These are phyloP conservation scores for Stropharia rugosoannulata DNA, from an alignment of 768 basidiomycete species.

Conservation along the genomic window DNA sequence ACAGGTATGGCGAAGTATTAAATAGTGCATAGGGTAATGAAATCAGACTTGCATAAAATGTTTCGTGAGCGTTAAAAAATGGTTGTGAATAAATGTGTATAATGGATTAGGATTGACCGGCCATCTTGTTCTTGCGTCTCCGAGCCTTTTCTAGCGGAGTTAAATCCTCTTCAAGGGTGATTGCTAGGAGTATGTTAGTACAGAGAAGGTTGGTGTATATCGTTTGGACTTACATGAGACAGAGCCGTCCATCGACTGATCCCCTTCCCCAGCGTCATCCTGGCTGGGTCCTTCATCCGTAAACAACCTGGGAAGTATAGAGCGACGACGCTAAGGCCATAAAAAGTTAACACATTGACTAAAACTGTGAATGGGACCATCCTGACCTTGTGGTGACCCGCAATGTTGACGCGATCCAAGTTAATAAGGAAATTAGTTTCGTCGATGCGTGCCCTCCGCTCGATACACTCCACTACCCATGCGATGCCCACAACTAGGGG, in stretches of 20 bases:
- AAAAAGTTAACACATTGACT: not conserved
- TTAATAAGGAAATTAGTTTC: slow-evolving; percentile 68
- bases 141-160: slow-evolving; percentile 72
- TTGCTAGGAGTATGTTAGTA: slow-evolving; percentile 26
- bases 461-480: slow-evolving; percentile 88
- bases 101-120: slow-evolving; percentile 11
- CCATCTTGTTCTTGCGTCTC: slow-evolving; percentile 41
- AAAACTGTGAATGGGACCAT: not conserved
- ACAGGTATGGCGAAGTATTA: not conserved
- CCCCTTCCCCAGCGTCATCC: slow-evolving; percentile 29
- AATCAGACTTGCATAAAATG: slow-evolving; percentile 13
- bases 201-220: too few species aligned
- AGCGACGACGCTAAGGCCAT: slow-evolving; percentile 59
- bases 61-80: slow-evolving; percentile 12
- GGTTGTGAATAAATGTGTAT: not conserved
- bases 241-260: slow-evolving; percentile 45
- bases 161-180: slow-evolving; percentile 50
- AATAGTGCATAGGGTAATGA: slow-evolving; percentile 5
- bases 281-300: slow-evolving; percentile 29
- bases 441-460: slow-evolving; percentile 60
- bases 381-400: slow-evolving; percentile 62
- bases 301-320: slow-evolving; percentile 67
- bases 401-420: slow-evolving; percentile 56
- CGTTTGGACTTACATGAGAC: slow-evolving; percentile 35
- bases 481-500: slow-evolving; percentile 81